A percentile compares a stretch with the other conserved stretches of the same genome.
These are phyloP conservation scores for Schwanniomyces yamadae DNA, from an alignment of 805 yeast genomes.

Conservation along the genomic window DNA sequence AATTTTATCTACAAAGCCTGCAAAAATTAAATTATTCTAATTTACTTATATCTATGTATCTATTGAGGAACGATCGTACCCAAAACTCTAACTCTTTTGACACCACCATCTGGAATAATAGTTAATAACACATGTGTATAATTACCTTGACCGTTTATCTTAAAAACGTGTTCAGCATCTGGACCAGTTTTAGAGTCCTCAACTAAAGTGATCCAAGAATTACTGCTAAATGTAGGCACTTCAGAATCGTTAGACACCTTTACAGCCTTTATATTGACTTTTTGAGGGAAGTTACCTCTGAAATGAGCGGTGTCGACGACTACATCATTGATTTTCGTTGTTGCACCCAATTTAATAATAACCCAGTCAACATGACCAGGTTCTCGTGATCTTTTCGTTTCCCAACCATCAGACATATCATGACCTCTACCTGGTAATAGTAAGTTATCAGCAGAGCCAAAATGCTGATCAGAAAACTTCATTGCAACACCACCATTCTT, in stretches of 20 bases:
- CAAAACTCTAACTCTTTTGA: constrained; percentile 81
- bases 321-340: constrained; percentile 54
- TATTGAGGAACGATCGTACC: constrained; percentile 49
- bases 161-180: constrained; percentile 71
- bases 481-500: constrained; percentile 88
- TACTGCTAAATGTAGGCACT: constrained; percentile 42
- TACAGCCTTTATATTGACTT: constrained; percentile 65
- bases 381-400: constrained; percentile 82
- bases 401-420: constrained; percentile 99
- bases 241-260: constrained; percentile 24
- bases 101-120: constrained; percentile 96
- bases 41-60: background rate
- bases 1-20: too few relatives aligned
- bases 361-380: constrained; percentile 93
- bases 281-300: constrained; percentile 93
- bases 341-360: constrained; percentile 72
- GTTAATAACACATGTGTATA: constrained; percentile 74
- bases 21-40: too few relatives aligned
- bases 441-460: constrained; percentile 87
- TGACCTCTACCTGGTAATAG: constrained; percentile 91
- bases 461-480: constrained; percentile 85
- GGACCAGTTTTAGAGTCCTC: constrained; percentile 74
- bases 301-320: constrained; percentile 90
- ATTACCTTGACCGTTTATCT: constrained; percentile 23
- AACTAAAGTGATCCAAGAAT: constrained; percentile 65